Evolutionary conservation across 2,329 filamentous ascomycete genomes (phyloP).

Genomic region (Chalaropsis thielavioides): DNA sequence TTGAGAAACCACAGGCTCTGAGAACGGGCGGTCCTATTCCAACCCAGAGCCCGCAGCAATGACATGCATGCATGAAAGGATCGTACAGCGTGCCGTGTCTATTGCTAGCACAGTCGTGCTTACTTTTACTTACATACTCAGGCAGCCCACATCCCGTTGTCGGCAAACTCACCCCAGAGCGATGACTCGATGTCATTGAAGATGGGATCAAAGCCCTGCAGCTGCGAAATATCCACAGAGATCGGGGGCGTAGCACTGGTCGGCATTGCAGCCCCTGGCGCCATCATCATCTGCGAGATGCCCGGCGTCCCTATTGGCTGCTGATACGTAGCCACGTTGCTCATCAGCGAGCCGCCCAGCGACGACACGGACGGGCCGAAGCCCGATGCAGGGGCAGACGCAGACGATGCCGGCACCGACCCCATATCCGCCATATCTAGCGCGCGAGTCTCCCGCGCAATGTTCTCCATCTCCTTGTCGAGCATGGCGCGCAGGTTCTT

Average conservation of each 20-base stretch:
- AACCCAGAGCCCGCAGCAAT: too few species aligned
- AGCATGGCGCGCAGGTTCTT: constrained; percentile 14
- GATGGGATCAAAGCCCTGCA: constrained; percentile 28
- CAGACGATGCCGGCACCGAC: background rate
- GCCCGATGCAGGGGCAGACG: background rate
- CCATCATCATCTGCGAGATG: background rate
- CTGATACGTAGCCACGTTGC: background rate
- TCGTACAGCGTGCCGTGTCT: background rate
- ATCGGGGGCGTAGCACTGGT: background rate
- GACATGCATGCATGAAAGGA: background rate
- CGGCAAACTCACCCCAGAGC: constrained; percentile 25
- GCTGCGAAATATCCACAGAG: constrained; percentile 1
- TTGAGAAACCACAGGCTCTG: constrained; percentile 17
- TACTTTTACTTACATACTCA: background rate
- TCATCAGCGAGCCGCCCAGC: background rate
- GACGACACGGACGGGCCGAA: background rate
- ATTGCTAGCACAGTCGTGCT: background rate
- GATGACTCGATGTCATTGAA: constrained; percentile 23
- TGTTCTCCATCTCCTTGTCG: constrained; percentile 16
- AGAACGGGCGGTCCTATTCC: too few species aligned
- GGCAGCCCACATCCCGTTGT: constrained; percentile 25
- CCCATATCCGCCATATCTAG: background rate
- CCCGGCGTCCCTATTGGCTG: constrained; percentile 5
- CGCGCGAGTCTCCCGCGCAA: background rate
- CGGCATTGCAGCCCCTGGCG: background rate